Evolutionary conservation across 345 rosid species (phyloP).

Genomic region (Pseudoturritis turrita): DNA sequence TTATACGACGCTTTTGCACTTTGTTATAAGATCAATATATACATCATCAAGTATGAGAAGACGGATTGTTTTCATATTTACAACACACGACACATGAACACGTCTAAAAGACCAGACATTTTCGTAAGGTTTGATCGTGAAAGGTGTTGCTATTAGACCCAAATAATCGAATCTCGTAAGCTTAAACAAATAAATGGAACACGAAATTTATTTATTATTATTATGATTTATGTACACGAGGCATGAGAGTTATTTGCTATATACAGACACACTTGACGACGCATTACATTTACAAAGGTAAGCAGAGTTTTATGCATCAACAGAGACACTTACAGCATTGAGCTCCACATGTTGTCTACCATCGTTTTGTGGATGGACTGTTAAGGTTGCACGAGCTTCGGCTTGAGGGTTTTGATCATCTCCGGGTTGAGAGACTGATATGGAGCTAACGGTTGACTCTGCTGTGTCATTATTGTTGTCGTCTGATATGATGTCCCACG

Average conservation of each 20-base stretch:
- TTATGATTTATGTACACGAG: neutral
- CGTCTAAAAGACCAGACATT: too few relatives aligned
- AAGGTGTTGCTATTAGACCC: too few relatives aligned
- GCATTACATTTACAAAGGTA: constrained; percentile 11
- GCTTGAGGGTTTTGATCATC: constrained; percentile 33
- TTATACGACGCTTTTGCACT: too few relatives aligned
- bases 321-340: constrained; percentile 64
- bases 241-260: neutral
- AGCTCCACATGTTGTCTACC: constrained; percentile 75
- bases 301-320: constrained; percentile 34
- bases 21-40: too few relatives aligned
- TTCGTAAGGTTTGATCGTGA: too few relatives aligned
- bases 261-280: constrained; percentile 2
- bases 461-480: constrained; percentile 28
- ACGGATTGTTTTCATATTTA: too few relatives aligned
- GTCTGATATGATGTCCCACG: constrained; percentile 72
- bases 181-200: neutral
- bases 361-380: constrained; percentile 44
- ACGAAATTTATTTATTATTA: neutral
- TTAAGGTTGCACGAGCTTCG: constrained; percentile 64
- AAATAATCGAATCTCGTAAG: too few relatives aligned
- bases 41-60: too few relatives aligned
- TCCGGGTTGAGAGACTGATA: constrained; percentile 47
- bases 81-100: too few relatives aligned
- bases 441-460: constrained; percentile 43